A percentile compares a stretch with the other conserved stretches of the same genome.
Conservation (phyloP, 176 grass and related monocot species). For the Hordeum marinum region DNA sequence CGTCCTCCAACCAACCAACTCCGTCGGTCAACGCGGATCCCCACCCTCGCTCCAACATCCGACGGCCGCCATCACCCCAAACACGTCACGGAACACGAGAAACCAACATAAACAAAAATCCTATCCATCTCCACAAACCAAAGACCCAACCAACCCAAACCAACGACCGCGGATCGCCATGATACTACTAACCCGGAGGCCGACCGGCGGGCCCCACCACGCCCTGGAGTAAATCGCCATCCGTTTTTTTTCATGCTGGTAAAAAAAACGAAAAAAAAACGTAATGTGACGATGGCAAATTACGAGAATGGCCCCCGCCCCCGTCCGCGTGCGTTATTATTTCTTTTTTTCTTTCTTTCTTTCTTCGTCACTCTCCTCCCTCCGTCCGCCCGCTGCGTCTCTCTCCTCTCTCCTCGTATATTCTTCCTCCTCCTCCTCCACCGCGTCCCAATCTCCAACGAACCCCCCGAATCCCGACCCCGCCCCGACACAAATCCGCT, state of each 20-base stretch:
- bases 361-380: background rate
- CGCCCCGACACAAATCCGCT: constrained; percentile 21
- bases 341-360: background rate
- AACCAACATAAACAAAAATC: background rate
- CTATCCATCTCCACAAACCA: constrained; percentile 3
- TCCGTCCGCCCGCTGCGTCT: constrained; percentile 20
- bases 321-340: background rate
- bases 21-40: background rate
- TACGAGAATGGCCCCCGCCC: background rate
- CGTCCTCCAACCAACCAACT: background rate
- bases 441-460: constrained; percentile 36
- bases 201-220: constrained; percentile 17
- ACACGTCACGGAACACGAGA: background rate
- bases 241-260: no score
- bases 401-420: constrained; percentile 34
- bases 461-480: constrained; percentile 32
- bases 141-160: no score
- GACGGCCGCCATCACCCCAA: background rate
- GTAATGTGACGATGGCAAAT: no score
- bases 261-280: background rate
- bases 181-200: no score
- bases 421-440: background rate
- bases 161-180: no score
- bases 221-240: no score
- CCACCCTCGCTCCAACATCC: background rate